Evolutionary conservation across 768 basidiomycete genomes (phyloP).

Genomic region (Collybia sp.): DNA sequence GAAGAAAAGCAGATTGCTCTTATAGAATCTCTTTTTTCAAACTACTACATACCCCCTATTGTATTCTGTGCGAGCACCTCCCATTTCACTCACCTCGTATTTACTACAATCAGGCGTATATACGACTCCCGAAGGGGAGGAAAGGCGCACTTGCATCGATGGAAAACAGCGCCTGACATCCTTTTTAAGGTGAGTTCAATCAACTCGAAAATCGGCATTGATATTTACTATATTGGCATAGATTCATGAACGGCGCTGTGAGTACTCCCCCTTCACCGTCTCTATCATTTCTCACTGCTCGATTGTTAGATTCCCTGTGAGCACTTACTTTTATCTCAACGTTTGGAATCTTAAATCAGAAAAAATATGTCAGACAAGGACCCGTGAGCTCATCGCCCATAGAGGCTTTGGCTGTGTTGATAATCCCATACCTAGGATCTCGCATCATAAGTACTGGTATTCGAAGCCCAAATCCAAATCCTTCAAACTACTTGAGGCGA

Average conservation of each 20-base stretch:
- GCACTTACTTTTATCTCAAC: conserved; percentile 7
- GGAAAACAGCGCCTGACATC: conserved; percentile 74
- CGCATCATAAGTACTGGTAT: conserved; percentile 19
- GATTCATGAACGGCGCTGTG: conserved; percentile 55
- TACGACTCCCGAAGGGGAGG: conserved; percentile 27
- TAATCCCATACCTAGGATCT: conserved; percentile 6
- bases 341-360: conserved; percentile 7
- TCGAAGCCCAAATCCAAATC: conserved; percentile 12
- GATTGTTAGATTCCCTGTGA: conserved; percentile 37
- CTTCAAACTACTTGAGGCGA: conserved; percentile 12
- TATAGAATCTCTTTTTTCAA: conserved; percentile 60
- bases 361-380: conserved; percentile 15
- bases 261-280: conserved; percentile 18
- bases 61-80: conserved; percentile 46
- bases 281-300: neutral
- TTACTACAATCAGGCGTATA: too few relatives aligned
- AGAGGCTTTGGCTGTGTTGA: neutral
- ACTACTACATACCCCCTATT: conserved; percentile 64
- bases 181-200: conserved; percentile 44
- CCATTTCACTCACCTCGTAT: too few relatives aligned
- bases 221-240: conserved; percentile 14
- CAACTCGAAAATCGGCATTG: too few relatives aligned
- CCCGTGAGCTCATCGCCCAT: conserved; percentile 13
- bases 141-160: conserved; percentile 55
- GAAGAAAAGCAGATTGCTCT: conserved; percentile 55